phyloP scores from a whole-genome alignment of 129 eudicot genomes.

The Silybum marianum region DNA sequence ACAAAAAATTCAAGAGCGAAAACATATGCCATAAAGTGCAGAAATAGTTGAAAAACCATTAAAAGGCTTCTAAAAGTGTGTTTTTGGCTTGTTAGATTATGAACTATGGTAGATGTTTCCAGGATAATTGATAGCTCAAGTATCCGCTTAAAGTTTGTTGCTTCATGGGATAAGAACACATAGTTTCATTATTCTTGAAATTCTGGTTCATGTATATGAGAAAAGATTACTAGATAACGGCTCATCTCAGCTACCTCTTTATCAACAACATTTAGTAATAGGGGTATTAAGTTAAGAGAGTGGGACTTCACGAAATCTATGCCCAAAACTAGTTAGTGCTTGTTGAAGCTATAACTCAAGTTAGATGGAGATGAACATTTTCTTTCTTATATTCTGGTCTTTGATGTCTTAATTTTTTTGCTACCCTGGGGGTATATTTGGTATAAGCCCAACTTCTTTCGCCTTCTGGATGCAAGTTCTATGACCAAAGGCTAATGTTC shows the following conservation, averaged over 20 bases:
- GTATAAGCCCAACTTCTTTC: neutral
- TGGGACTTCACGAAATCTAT: neutral
- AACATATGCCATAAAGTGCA: conserved; percentile 1
- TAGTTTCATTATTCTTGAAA: neutral
- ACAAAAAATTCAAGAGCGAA: neutral
- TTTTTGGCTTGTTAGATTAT: neutral
- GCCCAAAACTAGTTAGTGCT: neutral
- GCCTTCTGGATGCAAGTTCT: neutral
- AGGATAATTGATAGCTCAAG: neutral
- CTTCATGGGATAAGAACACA: neutral
- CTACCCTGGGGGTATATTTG: neutral
- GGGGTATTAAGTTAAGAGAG: neutral
- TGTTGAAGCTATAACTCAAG: neutral
- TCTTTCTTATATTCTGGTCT: neutral
- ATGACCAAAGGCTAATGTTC: neutral
- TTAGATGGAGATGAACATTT: neutral
- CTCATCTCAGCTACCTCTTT: neutral
- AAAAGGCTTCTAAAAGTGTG: neutral
- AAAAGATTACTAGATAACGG: neutral
- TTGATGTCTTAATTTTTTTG: neutral
- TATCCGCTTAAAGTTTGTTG: neutral
- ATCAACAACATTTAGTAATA: neutral
- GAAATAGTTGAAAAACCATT: neutral
- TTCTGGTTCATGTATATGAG: neutral
- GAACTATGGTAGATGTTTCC: neutral